Evolutionary conservation across 1,284 basidiomycete species (phyloP).

Genomic region (Ceraceosorus guamensis): DNA sequence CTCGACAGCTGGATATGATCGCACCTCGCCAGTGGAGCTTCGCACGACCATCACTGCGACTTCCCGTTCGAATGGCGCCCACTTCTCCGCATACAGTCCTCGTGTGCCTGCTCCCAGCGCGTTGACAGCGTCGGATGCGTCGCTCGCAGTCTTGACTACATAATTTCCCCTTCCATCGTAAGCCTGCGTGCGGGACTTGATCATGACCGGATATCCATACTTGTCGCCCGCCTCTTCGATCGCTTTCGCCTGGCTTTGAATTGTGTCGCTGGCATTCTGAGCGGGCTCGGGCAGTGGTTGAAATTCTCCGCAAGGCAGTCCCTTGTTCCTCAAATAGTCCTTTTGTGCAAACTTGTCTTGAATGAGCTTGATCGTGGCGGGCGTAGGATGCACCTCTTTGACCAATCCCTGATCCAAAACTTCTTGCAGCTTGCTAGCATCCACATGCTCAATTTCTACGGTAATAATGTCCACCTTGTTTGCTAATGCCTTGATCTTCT

Average conservation of each 20-base stretch:
- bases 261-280: conserved; percentile 22
- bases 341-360: conserved; percentile 96
- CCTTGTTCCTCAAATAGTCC: conserved; percentile 53
- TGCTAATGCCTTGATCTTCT: conserved; percentile 74
- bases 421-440: conserved; percentile 63
- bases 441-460: conserved; percentile 95
- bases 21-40: conserved; percentile 59
- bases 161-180: conserved; percentile 96
- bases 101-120: conserved; percentile 47
- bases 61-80: conserved; percentile 82
- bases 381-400: conserved; percentile 69
- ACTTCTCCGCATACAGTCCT: conserved; percentile 81
- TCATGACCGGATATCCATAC: conserved; percentile 85
- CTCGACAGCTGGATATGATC: conserved; percentile 86
- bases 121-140: conserved; percentile 61
- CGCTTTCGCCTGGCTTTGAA: conserved; percentile 48
- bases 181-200: conserved; percentile 87
- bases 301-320: conserved; percentile 68
- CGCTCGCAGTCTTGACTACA: conserved; percentile 58
- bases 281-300: conserved; percentile 49
- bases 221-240: conserved; percentile 31
- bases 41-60: conserved; percentile 97
- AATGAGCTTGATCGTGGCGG: conserved; percentile 75
- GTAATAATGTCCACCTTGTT: conserved; percentile 79
- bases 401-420: conserved; percentile 44